Evolutionary conservation across 2,329 filamentous ascomycete genomes (phyloP), one percentile per base, ranked within the genome.

Genomic region (Colletotrichum godetiae): DNA sequence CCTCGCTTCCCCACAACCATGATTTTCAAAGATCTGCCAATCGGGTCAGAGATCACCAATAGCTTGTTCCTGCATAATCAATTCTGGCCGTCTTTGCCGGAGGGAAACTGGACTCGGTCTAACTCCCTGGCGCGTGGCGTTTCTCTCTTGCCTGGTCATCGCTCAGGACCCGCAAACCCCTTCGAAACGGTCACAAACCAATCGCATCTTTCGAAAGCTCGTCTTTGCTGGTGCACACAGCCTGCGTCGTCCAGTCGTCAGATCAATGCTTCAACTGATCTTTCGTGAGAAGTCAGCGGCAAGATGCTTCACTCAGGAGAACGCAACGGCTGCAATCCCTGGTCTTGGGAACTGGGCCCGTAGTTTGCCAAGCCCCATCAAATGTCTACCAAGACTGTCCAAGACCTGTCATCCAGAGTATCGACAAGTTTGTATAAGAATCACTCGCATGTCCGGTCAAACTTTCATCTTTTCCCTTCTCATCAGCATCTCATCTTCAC

Each of bases 191-290:
- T 6, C 19, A 10, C 13, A 33, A 65, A 37, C 71, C 71, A 73
- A 73, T 73, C 71, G 71, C 67, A 73, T 73, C 71, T 66, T 71
- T 42, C 11, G 31, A 58, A 71, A 22, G 3, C 24, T 61, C 46
- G 60, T 57, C 49, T 56, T 31, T 31, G 56, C 56, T 56, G 27
- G 46, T 15, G 49, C 63, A 56, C 46, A 61, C 67, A 57, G 49
- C 61, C 37, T 42, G 56, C 27, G 46, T 61, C 67, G 46, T 58
- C 33, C 56, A 66, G 56, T 35, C 61, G 67, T 73, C 71, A 71
- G 71, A 73, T 73, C 60, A 65, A 49, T 71, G 71, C 71, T 68
- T 73, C 71, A 27, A 73, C 67, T 71, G 71, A 71, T 73, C 67
- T 73, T 71, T 73, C 13, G 56, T 57, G 56, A 61, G 71, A 55